These are phyloP conservation scores for Neonectria ditissima DNA, from an alignment of 2,329 filamentous ascomycete species.

Conservation along the genomic window DNA sequence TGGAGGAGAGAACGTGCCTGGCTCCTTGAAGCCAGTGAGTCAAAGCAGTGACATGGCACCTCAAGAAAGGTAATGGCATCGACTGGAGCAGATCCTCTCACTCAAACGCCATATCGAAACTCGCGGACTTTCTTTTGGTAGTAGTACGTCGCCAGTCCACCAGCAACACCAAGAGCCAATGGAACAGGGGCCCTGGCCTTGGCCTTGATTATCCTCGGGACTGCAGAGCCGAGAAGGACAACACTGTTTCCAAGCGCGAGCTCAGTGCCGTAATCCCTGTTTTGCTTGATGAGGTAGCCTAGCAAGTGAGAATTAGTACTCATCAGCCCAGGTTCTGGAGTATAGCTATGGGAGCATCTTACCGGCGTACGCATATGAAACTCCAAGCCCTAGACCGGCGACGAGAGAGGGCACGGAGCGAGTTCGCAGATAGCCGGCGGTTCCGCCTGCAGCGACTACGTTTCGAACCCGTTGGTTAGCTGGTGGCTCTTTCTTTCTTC, in stretches of 20 bases:
- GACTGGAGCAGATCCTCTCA: neutral
- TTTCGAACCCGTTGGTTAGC: neutral
- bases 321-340: neutral
- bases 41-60: neutral
- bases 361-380: slow-evolving; percentile 44
- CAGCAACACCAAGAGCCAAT: slow-evolving; percentile 48
- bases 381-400: slow-evolving; percentile 41
- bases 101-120: slow-evolving; percentile 49
- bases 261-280: slow-evolving; percentile 57
- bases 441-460: slow-evolving; percentile 42
- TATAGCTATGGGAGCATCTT: neutral
- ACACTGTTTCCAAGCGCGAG: slow-evolving; percentile 56
- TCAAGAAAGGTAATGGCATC: neutral
- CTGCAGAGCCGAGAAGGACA: slow-evolving; percentile 51
- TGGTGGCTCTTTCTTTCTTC: neutral
- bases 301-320: neutral
- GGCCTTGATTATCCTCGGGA: slow-evolving; percentile 54
- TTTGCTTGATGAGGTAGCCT: slow-evolving; percentile 57
- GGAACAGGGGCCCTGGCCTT: slow-evolving; percentile 52
- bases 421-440: slow-evolving; percentile 41
- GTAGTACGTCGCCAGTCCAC: slow-evolving; percentile 53
- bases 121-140: slow-evolving; percentile 57
- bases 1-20: neutral
- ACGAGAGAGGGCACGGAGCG: slow-evolving; percentile 44
- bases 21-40: neutral